Conservation (phyloP, 768 basidiomycete species). For the Suillus lakei region DNA sequence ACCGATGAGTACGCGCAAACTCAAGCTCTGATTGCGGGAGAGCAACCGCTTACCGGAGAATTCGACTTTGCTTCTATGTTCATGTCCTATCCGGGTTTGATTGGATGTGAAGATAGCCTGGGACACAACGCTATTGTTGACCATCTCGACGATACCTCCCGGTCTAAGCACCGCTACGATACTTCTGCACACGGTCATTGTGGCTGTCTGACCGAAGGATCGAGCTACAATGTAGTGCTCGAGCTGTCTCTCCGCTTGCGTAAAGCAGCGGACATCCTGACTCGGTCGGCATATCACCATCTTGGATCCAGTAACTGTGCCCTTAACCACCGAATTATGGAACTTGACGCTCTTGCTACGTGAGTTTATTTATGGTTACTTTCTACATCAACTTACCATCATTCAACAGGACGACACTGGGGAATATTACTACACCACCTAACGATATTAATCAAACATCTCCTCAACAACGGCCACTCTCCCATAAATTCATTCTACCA, state of each 20-base stretch:
- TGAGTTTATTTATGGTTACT: constrained; percentile 33
- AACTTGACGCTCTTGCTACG: constrained; percentile 58
- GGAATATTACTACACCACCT: constrained; percentile 35
- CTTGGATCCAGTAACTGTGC: constrained; percentile 34
- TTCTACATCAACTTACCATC: constrained; percentile 16
- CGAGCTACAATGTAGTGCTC: constrained; percentile 60
- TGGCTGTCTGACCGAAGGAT: constrained; percentile 59
- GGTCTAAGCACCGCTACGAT: constrained; percentile 20
- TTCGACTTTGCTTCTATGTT: constrained; percentile 50
- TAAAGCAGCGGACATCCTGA: constrained; percentile 60
- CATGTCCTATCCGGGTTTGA: constrained; percentile 35
- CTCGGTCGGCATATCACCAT: constrained; percentile 47
- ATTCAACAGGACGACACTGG: constrained; percentile 44
- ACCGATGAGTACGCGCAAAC: constrained; percentile 47
- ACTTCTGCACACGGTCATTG: constrained; percentile 46
- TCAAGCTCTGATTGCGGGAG: constrained; percentile 31
- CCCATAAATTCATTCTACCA: constrained; percentile 5
- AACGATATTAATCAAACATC: constrained; percentile 25
- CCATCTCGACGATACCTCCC: constrained; percentile 13
- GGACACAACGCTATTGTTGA: constrained; percentile 10
- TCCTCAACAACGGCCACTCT: constrained; percentile 19
- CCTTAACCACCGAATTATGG: constrained; percentile 50
- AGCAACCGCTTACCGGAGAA: constrained; percentile 36
- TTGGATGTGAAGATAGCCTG: constrained; percentile 19
- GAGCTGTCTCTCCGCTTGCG: constrained; percentile 70